phyloP scores from a whole-genome alignment of 768 basidiomycete species.

The Amanita exitialis region DNA sequence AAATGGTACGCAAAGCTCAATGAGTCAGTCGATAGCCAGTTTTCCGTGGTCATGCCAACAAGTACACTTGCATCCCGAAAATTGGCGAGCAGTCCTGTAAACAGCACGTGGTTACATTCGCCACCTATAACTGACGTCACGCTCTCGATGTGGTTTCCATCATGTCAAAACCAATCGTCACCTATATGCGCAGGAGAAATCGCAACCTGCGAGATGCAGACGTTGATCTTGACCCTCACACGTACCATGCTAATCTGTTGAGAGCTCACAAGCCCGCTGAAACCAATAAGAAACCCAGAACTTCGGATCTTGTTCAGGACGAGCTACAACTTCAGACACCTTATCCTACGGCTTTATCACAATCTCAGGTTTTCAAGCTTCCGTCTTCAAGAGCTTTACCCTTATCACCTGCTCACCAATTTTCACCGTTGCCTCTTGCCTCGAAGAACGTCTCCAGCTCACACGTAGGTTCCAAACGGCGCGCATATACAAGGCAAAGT shows the following conservation, averaged over 20 bases:
- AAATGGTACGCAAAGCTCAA: too few relatives aligned
- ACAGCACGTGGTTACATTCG: background rate
- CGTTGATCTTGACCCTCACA: background rate
- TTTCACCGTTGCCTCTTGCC: background rate
- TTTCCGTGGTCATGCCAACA: too few relatives aligned
- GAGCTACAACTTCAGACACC: constrained; percentile 1
- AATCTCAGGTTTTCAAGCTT: constrained; percentile 6
- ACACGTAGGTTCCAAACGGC: background rate
- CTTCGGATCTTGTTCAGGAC: background rate
- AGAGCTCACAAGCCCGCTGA: background rate
- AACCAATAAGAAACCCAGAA: background rate
- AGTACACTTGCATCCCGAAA: too few relatives aligned
- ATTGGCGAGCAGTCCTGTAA: too few relatives aligned
- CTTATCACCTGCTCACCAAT: background rate
- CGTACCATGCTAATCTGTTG: background rate
- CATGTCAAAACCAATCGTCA: constrained; percentile 6
- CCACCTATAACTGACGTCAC: background rate
- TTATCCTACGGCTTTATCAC: constrained; percentile 3
- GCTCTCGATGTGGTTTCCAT: background rate
- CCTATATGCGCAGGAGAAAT: constrained; percentile 7
- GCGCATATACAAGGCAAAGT: constrained; percentile 1
- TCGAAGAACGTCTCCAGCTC: background rate
- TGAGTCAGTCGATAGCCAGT: too few relatives aligned
- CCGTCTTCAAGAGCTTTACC: background rate
- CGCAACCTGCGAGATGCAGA: background rate